Base-by-base conservation (phyloP, 83 land plant species). In the Diphasiastrum complanatum region DNA sequence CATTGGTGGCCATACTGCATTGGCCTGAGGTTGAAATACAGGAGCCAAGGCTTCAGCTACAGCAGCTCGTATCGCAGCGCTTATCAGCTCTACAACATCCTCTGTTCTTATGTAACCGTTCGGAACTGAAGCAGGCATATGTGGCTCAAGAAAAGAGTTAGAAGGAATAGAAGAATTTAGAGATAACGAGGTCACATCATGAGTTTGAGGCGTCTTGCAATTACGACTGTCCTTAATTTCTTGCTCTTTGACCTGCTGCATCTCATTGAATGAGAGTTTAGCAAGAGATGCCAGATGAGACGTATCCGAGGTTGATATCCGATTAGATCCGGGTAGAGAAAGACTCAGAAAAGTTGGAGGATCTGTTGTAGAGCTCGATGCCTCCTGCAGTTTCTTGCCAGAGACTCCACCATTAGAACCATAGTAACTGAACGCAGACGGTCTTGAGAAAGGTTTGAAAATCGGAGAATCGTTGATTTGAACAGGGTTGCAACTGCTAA, bases 1-100 rank as follows among this genome's bases (percentile, higher is more conserved):
- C 24, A 14, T 37, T 14, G 43, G 35, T 19, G 35, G 67, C 10
- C 25, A 4, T 0, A 33, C 28, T 0, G 28, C 37, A 2, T 18
- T 5, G 4, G 22, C 1, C 4, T 34, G 63, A 14, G 65, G 56
- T 28, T 45, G 57, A 2, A 64, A 48, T 48, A 64, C 56, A 51
- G 67, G 67, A 35, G 20, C 32, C 19, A 66, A 35, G 5, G 69
- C 69, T 33, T 66, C 63, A 6, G 69, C 69, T 1, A 66, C 69
- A 11, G 69, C 69, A 45, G 69, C 60, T 35, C 47, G 27, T 43
- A 66, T 54, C 5, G 69, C 69, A 0, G 26, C 63, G 19, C 63
- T 41, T 63, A 66, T 57, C 69, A 66, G 32, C 43, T 66, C 66
- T 27, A 54, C 49, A 5, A 61, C 52, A 24, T 32, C 66, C 23